phyloP scores from a whole-genome alignment of 2,329 filamentous ascomycete genomes.

The Canariomyces notabilis region DNA sequence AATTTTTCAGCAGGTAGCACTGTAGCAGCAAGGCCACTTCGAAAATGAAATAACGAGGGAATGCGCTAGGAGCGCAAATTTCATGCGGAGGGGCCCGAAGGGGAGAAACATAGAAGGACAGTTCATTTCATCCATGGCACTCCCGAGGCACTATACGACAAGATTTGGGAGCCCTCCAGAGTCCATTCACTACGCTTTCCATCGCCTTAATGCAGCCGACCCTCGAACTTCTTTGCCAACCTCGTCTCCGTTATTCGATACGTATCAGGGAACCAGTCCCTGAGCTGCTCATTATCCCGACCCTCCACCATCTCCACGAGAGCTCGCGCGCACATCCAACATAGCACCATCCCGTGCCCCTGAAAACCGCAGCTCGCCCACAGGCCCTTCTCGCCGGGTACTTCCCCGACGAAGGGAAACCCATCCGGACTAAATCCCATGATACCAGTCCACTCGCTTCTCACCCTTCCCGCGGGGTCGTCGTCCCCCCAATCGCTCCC shows the following conservation, averaged over 20 bases:
- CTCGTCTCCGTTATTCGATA: conserved; percentile 46
- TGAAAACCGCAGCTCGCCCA: conserved; percentile 58
- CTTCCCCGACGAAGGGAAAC: conserved; percentile 47
- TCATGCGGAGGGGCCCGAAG: too few species aligned
- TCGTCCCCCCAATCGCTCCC: conserved; percentile 47
- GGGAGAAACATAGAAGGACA: too few species aligned
- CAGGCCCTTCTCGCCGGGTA: conserved; percentile 42
- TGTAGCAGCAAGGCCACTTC: too few species aligned
- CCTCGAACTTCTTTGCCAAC: conserved; percentile 34
- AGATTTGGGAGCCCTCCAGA: not conserved
- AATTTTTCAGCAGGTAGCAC: too few species aligned
- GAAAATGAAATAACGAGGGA: too few species aligned
- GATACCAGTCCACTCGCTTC: conserved; percentile 49
- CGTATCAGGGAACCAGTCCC: conserved; percentile 48
- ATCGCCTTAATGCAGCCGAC: conserved; percentile 24
- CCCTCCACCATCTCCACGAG: conserved; percentile 49
- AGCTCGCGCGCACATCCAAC: conserved; percentile 54
- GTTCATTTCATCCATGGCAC: too few species aligned
- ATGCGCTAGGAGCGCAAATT: too few species aligned
- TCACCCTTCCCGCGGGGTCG: conserved; percentile 35
- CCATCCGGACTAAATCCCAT: conserved; percentile 53
- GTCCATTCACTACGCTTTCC: not conserved
- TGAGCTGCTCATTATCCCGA: conserved; percentile 29
- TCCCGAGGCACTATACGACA: too few species aligned
- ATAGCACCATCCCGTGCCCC: conserved; percentile 62